Base-by-base conservation (phyloP, 2,329 filamentous ascomycete genomes). In the Xylaria digitata region DNA sequence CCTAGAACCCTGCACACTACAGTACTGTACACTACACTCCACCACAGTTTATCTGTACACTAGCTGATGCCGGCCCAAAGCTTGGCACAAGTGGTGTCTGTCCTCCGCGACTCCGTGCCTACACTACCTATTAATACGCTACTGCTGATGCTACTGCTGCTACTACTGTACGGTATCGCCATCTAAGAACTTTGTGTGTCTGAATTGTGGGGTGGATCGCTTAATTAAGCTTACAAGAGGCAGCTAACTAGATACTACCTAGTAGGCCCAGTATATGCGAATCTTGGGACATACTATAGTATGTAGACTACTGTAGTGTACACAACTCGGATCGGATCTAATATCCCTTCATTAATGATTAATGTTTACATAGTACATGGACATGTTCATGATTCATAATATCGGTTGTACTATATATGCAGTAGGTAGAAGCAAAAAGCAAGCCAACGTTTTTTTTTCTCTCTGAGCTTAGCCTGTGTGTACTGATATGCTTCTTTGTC, bases 191-290 rank as follows among this genome's bases (percentile, higher is more conserved):
- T 30, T 42, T 55, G 37, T 55, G 21, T 11, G 17, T 55, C 13
- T 42, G 26, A 26, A 17, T 54, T 43, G 60, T 55, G 48, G 43
- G 49, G 50, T 67, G 61, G 50, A 37, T 50, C 50, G 49, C 55
- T 32, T 60, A 53, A 46, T 59, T 64, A 67, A 67, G 65, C 60
- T 67, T 64, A 64, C 55, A 59, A 48, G 32, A 45, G 37, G 34
- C 6, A 37, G 34, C 8, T 37, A 37, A 2, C 34, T 37, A 37
- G 8, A 37, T 37, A 7, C 11, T 37, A 37, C 34, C 8, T 37
- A 37, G 34, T 8, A 40, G 37, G 37, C 37, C 9, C 9, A 15
- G 37, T 40, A 56, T 50, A 53, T 53, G 30, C 30, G 19, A 53
- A 53, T 30, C 46, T 43, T 42, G 9, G 46, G 37, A 32, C 34